Base-by-base conservation (phyloP, 805 yeast species). In the Metschnikowia lochheadii region DNA sequence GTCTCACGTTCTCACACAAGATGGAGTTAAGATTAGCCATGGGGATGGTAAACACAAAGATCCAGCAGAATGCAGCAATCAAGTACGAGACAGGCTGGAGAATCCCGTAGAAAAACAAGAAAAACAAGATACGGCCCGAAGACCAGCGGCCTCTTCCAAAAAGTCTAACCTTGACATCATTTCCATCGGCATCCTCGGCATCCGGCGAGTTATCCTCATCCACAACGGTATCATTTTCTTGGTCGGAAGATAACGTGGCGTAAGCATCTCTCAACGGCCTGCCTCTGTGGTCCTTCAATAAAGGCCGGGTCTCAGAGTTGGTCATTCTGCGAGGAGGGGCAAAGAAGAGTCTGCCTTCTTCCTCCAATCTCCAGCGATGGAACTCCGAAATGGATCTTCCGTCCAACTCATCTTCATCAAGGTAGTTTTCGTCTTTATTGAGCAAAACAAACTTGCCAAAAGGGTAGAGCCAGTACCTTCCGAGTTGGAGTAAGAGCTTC, bases 81-180 rank as follows among this genome's bases (percentile, higher is more conserved):
- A 78, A 2, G 14, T 73, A 63, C 32, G 84, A 72, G 2, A 87
- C 61, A 1, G 98, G 98, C 53, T 83, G 85, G 26, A 91, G 62
- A 3, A 87, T 54, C 3, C 80, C 56, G 63, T 91, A 89, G 65
- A 83, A 91, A 56, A 80, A 79, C 2, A 83, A 1, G 62, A 83
- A 94, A 62, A 89, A 92, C 11, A 84, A 63, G 23, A 92, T 77
- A 55, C 98, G 77, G 1, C 96, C 96, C 17, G 83, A 63, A 15
- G 85, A 83, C 98, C 98, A 94, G 57, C 82, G 72, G 35, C 98
- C 98, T 65, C 98, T 78, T 34, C 98, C 98, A 65, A 94, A 92
- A 45, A 82, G 73, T 52, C 98, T 77, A 20, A 66, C 64, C 65
- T 72, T 69, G 63, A 81, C 64, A 58, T 68, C 72, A 50, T 58